Conservation (phyloP, 1,284 basidiomycete genomes). For the Papiliotrema laurentii region DNA sequence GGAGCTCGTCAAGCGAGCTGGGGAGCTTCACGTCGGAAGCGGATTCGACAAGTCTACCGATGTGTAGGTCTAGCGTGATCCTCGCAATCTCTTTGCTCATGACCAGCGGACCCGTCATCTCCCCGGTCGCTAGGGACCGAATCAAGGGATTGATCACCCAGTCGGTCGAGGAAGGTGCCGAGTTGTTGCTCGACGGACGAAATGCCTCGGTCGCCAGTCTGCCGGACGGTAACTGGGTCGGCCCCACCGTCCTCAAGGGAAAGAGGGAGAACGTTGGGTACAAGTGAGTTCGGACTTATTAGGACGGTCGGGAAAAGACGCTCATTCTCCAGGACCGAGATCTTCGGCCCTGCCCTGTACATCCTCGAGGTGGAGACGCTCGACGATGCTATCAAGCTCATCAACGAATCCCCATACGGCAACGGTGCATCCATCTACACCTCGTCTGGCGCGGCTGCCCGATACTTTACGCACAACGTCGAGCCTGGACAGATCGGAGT, state of each 20-base stretch:
- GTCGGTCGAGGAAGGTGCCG: slow-evolving; percentile 72
- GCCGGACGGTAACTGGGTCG: slow-evolving; percentile 84
- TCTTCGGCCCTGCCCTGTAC: slow-evolving; percentile 84
- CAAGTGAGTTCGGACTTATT: slow-evolving; percentile 36
- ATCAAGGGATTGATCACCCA: slow-evolving; percentile 72
- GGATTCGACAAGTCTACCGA: slow-evolving; percentile 81
- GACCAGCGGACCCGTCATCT: slow-evolving; percentile 79
- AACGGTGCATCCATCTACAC: slow-evolving; percentile 93
- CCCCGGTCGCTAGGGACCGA: slow-evolving; percentile 69
- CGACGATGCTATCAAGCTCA: slow-evolving; percentile 80
- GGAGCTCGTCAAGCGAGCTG: slow-evolving; percentile 72
- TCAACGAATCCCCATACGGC: slow-evolving; percentile 78
- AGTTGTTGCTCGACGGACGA: slow-evolving; percentile 79
- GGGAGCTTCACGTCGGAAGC: slow-evolving; percentile 70
- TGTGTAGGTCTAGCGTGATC: slow-evolving; percentile 54
- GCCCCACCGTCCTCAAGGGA: slow-evolving; percentile 78
- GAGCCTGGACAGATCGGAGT: slow-evolving; percentile 89
- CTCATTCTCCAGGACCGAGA: slow-evolving; percentile 69
- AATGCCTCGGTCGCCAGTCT: slow-evolving; percentile 62
- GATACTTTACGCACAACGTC: slow-evolving; percentile 81
- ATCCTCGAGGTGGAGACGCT: slow-evolving; percentile 74
- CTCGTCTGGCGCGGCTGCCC: slow-evolving; percentile 84
- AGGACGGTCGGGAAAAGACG: background rate
- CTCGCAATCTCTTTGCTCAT: background rate
- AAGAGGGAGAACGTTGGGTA: slow-evolving; percentile 75